phyloP scores from a whole-genome alignment of 306 rosid genomes.

The Corylus heterophylla region DNA sequence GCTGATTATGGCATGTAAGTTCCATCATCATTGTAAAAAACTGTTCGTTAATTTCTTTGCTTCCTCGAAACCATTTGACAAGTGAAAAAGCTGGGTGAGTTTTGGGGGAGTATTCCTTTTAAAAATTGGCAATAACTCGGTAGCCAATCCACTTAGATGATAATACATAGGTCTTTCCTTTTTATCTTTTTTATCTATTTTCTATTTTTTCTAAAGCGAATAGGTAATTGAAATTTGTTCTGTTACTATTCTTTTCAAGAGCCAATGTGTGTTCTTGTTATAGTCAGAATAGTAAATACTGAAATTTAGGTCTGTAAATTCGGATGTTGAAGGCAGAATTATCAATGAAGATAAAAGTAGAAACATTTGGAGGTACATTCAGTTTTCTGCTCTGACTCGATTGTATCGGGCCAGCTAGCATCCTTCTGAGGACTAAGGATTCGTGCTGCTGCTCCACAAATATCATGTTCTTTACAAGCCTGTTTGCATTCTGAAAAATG shows the following conservation, averaged over 20 bases:
- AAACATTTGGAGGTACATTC: too few species aligned
- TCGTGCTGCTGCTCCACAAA: too few species aligned
- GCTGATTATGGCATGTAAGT: conserved; percentile 48
- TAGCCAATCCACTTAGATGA: not conserved
- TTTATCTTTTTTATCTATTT: not conserved
- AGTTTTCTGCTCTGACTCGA: too few species aligned
- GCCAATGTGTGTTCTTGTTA: not conserved
- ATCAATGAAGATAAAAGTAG: not conserved
- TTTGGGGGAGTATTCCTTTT: conserved; percentile 12
- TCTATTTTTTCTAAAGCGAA: not conserved
- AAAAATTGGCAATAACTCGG: conserved; percentile 17
- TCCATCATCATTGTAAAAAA: conserved; percentile 41
- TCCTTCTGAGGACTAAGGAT: too few species aligned
- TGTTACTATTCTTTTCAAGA: conserved; percentile 3
- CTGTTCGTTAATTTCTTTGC: conserved; percentile 16
- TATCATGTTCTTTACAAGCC: too few species aligned
- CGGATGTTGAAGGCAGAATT: not conserved
- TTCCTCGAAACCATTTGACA: conserved; percentile 30
- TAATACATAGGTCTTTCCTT: conserved; percentile 13
- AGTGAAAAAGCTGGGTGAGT: conserved; percentile 9
- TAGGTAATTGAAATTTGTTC: not conserved
- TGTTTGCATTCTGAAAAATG: too few species aligned
- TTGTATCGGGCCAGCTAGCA: too few species aligned
- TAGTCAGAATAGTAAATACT: not conserved
- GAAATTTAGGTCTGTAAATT: not conserved